Conservation (phyloP, 2,329 filamentous ascomycete genomes). For the Alternaria metachromatica region DNA sequence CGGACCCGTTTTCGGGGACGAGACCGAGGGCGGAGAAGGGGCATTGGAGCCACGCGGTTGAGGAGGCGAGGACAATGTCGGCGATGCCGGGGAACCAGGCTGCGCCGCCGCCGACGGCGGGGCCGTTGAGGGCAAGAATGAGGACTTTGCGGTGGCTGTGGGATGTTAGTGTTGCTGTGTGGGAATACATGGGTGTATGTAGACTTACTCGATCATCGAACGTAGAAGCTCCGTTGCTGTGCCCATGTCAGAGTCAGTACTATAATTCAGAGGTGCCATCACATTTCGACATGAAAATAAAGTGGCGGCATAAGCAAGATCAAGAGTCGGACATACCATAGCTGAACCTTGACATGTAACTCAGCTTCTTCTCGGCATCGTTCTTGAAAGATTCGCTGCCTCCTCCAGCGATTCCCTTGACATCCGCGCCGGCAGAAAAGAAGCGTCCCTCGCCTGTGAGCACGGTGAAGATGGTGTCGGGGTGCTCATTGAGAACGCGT, state of each 20-base stretch:
- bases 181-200: not conserved
- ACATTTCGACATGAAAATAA: not conserved
- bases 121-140: slow-evolving; percentile 59
- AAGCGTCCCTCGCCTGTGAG: slow-evolving; percentile 59
- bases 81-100: slow-evolving; percentile 59
- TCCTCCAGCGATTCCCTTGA: slow-evolving; percentile 42
- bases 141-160: slow-evolving; percentile 57
- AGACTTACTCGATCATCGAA: not conserved
- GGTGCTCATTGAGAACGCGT: slow-evolving; percentile 55
- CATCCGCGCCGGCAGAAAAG: slow-evolving; percentile 59
- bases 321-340: slow-evolving; percentile 32
- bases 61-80: slow-evolving; percentile 58
- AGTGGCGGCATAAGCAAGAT: not conserved
- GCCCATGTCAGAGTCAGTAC: not conserved
- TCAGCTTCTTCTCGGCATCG: slow-evolving; percentile 44
- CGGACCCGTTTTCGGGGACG: slow-evolving; percentile 58
- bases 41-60: slow-evolving; percentile 55
- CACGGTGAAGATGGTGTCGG: slow-evolving; percentile 59
- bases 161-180: slow-evolving; percentile 8
- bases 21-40: slow-evolving; percentile 58
- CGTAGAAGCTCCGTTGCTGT: not conserved
- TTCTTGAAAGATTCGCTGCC: slow-evolving; percentile 22
- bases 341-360: slow-evolving; percentile 31
- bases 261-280: not conserved
- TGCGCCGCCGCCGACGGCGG: slow-evolving; percentile 58